Base-by-base conservation (phyloP, 2,329 filamentous ascomycete species). In the Colletotrichum australisinense region DNA sequence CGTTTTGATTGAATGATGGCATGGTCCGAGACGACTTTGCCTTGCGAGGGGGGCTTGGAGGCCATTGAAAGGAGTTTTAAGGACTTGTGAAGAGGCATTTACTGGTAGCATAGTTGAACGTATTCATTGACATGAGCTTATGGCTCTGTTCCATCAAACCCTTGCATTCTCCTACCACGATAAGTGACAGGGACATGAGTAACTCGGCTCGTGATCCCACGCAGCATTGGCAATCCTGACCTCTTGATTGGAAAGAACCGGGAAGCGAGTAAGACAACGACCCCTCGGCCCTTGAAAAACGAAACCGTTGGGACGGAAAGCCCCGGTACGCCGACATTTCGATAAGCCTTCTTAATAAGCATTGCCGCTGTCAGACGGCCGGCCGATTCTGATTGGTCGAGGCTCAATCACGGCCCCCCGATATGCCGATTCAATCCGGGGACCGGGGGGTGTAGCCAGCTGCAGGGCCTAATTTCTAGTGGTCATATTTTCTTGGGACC, bases 361-460 rank as follows among this genome's bases (percentile, higher is more conserved):
- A 65, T 53, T 58, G 35, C 58, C 69, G 64, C 69, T 63, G 49
- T 63, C 53, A 56, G 55, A 7, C 24, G 6, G 26, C 2, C 1
- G 2, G n/a, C n/a, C 16, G 8, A 1, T 22, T 14, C 14, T 70
- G 32, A 73, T 73, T 73, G 70, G 70, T 12, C 4, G 14, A 26
- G 3, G 1, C 1, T 0, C 8, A n/a, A 30, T 5, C 14, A 22
- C 3, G 11, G 26, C 1, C 22, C 59, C 11, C 30, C 49, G 55
- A 57, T 64, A 65, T 72, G 72, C 74, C 72, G 74, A 75, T 67
- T 73, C 74, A 73, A 75, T 75, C 72, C 74, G 72, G 73, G 70
- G 46, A 22, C 58, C 49, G 57, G 69, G 58, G 58, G 14, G 38
- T 35, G 32, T 55, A 42, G 58, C 59, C 26, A 70, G 46, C 70